Conservation (phyloP, 352 stramenopile species). For the Globisporangium lucens region DNA sequence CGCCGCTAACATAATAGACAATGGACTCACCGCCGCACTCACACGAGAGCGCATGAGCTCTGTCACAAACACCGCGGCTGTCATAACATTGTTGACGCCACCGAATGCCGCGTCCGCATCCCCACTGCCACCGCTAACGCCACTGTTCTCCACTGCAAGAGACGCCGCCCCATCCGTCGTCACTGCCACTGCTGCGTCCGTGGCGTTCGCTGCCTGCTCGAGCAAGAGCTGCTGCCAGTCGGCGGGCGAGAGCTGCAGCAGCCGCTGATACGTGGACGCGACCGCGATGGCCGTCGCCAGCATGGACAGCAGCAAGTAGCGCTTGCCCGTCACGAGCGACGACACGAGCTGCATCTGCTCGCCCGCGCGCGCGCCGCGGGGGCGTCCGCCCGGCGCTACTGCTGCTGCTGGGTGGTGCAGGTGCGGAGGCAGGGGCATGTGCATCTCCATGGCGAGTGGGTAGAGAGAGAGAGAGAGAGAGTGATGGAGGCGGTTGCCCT, state of each 20-base stretch:
- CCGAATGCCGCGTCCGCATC: background rate
- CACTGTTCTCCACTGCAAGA: background rate
- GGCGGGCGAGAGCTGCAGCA: constrained; percentile 21
- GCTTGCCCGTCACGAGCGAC: constrained; percentile 41
- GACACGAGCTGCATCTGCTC: constrained; percentile 31
- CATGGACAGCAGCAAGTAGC: constrained; percentile 66
- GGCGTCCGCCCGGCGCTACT: background rate
- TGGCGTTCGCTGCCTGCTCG: constrained; percentile 8
- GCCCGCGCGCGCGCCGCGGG: background rate
- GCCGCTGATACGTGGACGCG: constrained; percentile 40
- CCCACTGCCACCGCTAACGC: no score
- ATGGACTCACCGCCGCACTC: constrained; percentile 43
- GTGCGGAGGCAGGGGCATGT: background rate
- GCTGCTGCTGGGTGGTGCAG: background rate
- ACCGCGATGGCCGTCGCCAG: constrained; percentile 52
- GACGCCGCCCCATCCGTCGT: background rate
- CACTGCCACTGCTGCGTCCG: constrained; percentile 8
- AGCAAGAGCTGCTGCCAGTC: constrained; percentile 14
- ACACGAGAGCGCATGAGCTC: constrained; percentile 59
- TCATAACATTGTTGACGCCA: background rate
- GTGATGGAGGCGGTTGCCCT: background rate
- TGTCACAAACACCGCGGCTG: constrained; percentile 24
- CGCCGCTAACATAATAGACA: background rate
- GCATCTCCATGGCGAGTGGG: background rate
- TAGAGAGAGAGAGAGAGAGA: background rate